A percentile compares a stretch with the other conserved stretches of the same genome.
Evolutionary conservation across 306 rosid genomes (phyloP).

Genomic region (Quercus agrifolia): DNA sequence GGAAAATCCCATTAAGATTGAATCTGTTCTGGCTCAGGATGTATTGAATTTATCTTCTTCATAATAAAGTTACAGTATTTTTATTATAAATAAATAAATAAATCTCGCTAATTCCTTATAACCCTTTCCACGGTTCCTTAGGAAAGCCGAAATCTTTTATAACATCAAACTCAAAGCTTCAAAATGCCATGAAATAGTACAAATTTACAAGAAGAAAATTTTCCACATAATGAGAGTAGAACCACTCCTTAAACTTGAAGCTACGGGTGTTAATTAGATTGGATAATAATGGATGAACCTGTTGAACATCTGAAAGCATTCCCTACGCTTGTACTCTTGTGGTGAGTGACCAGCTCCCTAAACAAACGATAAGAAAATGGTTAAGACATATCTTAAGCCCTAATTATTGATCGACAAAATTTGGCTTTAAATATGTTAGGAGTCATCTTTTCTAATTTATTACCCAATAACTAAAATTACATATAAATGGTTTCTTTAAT

Average conservation of each 20-base stretch:
- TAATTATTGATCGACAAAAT: background rate
- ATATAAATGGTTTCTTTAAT: too few species aligned
- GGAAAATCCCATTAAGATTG: too few species aligned
- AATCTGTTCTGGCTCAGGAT: accelerated
- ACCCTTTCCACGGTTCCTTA: too few species aligned
- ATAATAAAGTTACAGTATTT: too few species aligned
- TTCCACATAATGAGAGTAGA: background rate
- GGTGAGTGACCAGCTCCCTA: slow-evolving; percentile 34
- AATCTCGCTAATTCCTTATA: too few species aligned
- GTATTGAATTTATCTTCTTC: too few species aligned
- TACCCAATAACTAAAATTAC: too few species aligned
- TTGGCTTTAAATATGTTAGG: too few species aligned
- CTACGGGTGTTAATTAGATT: background rate
- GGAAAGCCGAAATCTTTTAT: too few species aligned
- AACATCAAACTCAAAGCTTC: too few species aligned
- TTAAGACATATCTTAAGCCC: background rate
- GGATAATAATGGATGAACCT: slow-evolving; percentile 19
- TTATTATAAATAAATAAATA: too few species aligned
- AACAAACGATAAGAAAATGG: background rate
- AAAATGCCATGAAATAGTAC: background rate
- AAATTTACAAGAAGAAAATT: background rate
- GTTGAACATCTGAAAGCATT: slow-evolving; percentile 8
- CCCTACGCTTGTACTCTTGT: slow-evolving; percentile 25
- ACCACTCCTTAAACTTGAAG: background rate
- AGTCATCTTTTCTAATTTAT: too few species aligned